Evolutionary conservation across 164 flowering plant species (phyloP).

Genomic region (Saururus chinensis): DNA sequence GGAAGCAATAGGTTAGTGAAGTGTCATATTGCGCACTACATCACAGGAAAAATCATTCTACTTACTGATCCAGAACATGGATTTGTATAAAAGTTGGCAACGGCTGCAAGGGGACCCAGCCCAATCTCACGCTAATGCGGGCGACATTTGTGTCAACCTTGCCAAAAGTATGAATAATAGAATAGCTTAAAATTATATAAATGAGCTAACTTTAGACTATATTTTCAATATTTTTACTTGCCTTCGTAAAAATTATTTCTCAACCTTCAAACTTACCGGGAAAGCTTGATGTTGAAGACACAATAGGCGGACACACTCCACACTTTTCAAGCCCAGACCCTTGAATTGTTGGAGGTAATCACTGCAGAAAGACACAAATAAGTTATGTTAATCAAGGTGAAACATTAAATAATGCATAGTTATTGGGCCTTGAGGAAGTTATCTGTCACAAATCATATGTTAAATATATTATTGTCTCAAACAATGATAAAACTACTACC

Average conservation of each 20-base stretch:
- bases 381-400: too few species aligned
- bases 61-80: conserved; percentile 71
- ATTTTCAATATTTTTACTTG: too few species aligned
- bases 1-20: background rate
- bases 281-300: conserved; percentile 94
- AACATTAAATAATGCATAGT: too few species aligned
- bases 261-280: conserved; percentile 53
- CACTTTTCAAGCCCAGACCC: conserved; percentile 91
- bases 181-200: background rate
- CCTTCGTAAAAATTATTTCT: background rate
- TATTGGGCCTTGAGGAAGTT: too few species aligned
- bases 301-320: conserved; percentile 89
- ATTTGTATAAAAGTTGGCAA: conserved; percentile 57
- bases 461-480: too few species aligned
- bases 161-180: background rate
- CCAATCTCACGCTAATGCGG: conserved; percentile 70
- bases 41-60: background rate
- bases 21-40: background rate
- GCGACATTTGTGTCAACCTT: conserved; percentile 95
- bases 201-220: background rate
- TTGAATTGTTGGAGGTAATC: conserved; percentile 74
- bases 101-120: conserved; percentile 92
- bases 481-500: too few species aligned
- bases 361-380: conserved; percentile 22
- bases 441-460: too few species aligned